Evolutionary conservation across 2,329 filamentous ascomycete genomes (phyloP).

Genomic region (Fusarium buharicum): DNA sequence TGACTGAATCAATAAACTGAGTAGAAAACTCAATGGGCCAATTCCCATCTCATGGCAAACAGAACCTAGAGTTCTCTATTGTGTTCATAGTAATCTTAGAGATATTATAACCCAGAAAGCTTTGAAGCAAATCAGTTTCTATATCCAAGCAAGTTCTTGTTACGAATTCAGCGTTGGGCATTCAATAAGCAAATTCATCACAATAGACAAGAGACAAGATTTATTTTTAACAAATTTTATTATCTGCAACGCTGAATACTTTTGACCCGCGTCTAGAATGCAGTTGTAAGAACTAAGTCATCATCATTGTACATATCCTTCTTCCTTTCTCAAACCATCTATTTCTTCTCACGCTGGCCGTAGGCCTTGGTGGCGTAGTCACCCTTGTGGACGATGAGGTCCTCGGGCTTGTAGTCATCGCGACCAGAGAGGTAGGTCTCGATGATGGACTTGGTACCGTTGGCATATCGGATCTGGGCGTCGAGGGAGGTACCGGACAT

Average conservation of each 20-base stretch:
- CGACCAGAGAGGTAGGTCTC: conserved; percentile 89
- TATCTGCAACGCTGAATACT: conserved; percentile 39
- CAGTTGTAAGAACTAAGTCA: conserved; percentile 35
- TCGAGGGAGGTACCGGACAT: conserved; percentile 99
- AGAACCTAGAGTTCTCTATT: too few species aligned
- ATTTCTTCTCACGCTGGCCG: conserved; percentile 72
- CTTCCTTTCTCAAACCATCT: conserved; percentile 30
- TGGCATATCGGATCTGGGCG: conserved; percentile 91
- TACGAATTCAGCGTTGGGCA: too few species aligned
- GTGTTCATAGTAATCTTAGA: too few species aligned
- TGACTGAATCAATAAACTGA: too few species aligned
- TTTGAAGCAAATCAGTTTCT: too few species aligned
- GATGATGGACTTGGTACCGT: conserved; percentile 88
- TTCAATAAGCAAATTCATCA: background rate
- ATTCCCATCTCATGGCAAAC: too few species aligned
- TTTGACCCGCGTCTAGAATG: conserved; percentile 39
- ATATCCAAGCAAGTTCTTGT: too few species aligned
- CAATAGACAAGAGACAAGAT: background rate
- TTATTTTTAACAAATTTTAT: conserved; percentile 38
- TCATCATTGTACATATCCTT: conserved; percentile 39
- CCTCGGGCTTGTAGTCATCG: conserved; percentile 87
- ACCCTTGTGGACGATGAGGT: conserved; percentile 88
- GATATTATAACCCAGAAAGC: too few species aligned
- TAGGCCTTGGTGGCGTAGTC: conserved; percentile 97
- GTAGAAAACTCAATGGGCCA: too few species aligned